Evolutionary conservation across 2,329 filamentous ascomycete genomes (phyloP), one percentile per base, ranked within the genome.

Genomic region (Fusarium sp.): DNA sequence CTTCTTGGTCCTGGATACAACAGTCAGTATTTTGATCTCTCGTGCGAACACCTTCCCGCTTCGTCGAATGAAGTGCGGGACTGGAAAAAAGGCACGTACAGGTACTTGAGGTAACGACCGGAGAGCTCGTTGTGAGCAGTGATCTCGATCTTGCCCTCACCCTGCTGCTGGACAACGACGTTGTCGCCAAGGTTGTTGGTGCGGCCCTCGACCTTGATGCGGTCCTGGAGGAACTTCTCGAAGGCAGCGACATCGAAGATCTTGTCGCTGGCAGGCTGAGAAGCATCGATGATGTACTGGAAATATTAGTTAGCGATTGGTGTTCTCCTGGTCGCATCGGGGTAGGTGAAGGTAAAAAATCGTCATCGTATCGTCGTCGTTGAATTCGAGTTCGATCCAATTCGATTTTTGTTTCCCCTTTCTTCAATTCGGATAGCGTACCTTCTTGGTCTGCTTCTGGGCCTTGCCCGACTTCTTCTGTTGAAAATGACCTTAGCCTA

Each of bases 151-250:
- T 97, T 97, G 85, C 95, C 96, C 79, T 97, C 96, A 75, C 92
- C 94, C 79, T 90, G 85, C 89, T 97, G 93, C 80, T 89, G 90
- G 87, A 99, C 96, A 81, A 89, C 86, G 80, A 99, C 90, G 81
- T 87, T 89, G 80, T 98, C 96, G 81, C 96, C 96, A 76, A 99
- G 92, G 91, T 99, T 98, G 78, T 94, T 94, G 80, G 95, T 94
- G 81, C 94, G 95, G 86, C 95, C 95, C 76, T 97, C 96, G 77
- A 99, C 94, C 93, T 99, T 99, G 91, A 99, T 97, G 86, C 92
- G 94, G 86, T 98, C 96, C 89, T 97, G 94, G 71, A 99, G 92
- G 92, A 99, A 99, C 90, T 98, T 98, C 87, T 97, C 94, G 83
- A 99, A 99, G 76, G 94, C 94, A 78, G 92, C 90, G 82, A 97